These are phyloP conservation scores for Vinca major DNA, from an alignment of 305 asterid species.

Conservation along the genomic window DNA sequence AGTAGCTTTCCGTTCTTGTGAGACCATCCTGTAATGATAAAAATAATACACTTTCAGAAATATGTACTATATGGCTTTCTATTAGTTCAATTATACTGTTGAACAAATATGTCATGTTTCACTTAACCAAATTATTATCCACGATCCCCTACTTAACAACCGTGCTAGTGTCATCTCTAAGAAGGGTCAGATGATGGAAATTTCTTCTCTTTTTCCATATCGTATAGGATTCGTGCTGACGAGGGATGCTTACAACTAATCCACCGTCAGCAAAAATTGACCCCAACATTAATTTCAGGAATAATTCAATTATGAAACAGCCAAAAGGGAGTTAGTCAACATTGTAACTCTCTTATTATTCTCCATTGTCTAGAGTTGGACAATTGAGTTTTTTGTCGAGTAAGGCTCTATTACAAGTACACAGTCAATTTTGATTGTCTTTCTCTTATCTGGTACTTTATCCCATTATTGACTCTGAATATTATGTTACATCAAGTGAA, in stretches of 20 bases:
- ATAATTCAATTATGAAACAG: conserved; percentile 4
- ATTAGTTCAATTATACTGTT: not conserved
- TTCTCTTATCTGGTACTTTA: not conserved
- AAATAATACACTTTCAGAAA: not conserved
- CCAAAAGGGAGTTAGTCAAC: not conserved
- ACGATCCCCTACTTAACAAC: not conserved
- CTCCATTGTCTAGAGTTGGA: not conserved
- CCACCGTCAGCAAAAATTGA: conserved; percentile 1
- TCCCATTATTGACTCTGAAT: not conserved
- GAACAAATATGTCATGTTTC: not conserved
- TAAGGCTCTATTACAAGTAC: not conserved
- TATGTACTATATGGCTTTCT: not conserved
- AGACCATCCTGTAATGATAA: conserved; percentile 67
- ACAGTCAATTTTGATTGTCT: not conserved
- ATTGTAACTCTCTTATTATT: not conserved
- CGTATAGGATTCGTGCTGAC: conserved; percentile 10
- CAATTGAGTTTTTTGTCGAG: no score
- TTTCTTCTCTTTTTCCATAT: conserved; percentile 22
- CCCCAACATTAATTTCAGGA: not conserved
- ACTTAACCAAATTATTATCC: no score
- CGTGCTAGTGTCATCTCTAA: not conserved
- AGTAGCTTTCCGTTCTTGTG: conserved; percentile 76
- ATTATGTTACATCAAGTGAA: not conserved
- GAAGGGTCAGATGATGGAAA: conserved; percentile 17
- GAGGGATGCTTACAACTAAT: conserved; percentile 14